Evolutionary conservation across 1,284 basidiomycete species (phyloP), one percentile per base, ranked within the genome.

Genomic region (Leccinum cinnamomeum): DNA sequence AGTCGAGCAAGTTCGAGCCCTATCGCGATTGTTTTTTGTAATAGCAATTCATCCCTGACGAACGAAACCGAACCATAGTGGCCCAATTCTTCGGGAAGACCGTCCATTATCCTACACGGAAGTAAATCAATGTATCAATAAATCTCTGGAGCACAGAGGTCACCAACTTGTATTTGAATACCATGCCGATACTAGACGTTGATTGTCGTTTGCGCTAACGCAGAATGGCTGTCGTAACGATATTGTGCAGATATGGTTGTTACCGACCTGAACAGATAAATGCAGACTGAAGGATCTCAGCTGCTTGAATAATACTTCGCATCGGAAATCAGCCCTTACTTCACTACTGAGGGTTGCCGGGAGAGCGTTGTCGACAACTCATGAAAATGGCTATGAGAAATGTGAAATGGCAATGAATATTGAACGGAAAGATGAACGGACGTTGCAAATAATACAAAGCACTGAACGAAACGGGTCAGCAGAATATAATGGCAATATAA

Each of bases 371-470:
- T 83, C 2, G 85, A 81, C 7, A 93, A 78, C 67, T 92, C 89
- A 46, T 79, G 77, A 69, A 91, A 92, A 70, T 93, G 91, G 3
- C 91, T 93, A 48, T 16, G 53, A 10, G 11, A 5, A 59, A 12
- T 23, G 33, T 56, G 7, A 51, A 60, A 33, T 25, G 14, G 53
- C 44, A 56, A 12, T 8, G 30, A 7, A 2, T 6, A 33, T 55
- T 28, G 3, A 2, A 51, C 58, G 18, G 23, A 60, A 55, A 14
- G 33, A 54, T 37, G 14, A 62, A 76, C 83, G 67, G 72, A 96
- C 82, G 96, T 98, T 6, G 93, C 90, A 71, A 98, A 98, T 76
- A 97, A 91, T 2, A 91, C 90, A 66, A 90, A 92, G 10, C 88
- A 81, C 91, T 95, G 59, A 4, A 44, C 12, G n/a, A 23, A 11